Base-by-base conservation (phyloP, 1,284 basidiomycete genomes). In the Golubevia sp. region DNA sequence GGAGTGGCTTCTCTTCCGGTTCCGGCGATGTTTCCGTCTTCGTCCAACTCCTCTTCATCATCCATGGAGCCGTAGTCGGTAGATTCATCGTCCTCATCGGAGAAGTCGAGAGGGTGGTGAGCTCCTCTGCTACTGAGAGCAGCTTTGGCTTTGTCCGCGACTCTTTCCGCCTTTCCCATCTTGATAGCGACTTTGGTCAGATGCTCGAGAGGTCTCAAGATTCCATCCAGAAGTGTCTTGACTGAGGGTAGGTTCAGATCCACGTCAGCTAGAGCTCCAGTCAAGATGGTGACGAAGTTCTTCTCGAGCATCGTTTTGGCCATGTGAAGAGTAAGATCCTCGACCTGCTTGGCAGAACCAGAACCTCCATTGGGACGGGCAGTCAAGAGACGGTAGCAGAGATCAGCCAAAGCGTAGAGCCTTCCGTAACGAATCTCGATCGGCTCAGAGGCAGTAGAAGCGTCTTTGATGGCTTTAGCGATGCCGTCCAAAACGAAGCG, bases 261-360 rank as follows among this genome's bases (percentile, higher is more conserved):
- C 48, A 97, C 90, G 62, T 99, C 97, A 5, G 92, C 91, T 7
- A 98, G 87, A 11, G 94, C 91, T 57, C 87, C 91, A 0, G 97
- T 98, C 34, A 99, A 86, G 2, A 91, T 90, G 4, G 91, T 88
- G 21, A 98, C 97, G 76, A 92, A 97, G 81, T 93, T 94, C 87
- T 98, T 97, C 86, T 99, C 97, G 53, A 99, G 86, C 97, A 99
- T 99, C 68, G 95, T 88, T 86, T 98, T 99, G 50, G 97, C 94
- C 63, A 98, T 88, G 69, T 97, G 94, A 18, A 94, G 91, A 2
- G 91, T 91, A 11, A 89, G 87, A 57, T 97, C 95, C 51, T 95
- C 92, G 63, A 88, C 66, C 55, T 68, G 72, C 58, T 68, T 71
- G 13, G 56, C 18, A 15, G 53, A 51, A 3, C 25, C 44, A 13